Percentiles rank a stretch among this genome's conserved stretches.
Conservation (phyloP, 2,329 filamentous ascomycete species). For the Penicillium griseofulvum region DNA sequence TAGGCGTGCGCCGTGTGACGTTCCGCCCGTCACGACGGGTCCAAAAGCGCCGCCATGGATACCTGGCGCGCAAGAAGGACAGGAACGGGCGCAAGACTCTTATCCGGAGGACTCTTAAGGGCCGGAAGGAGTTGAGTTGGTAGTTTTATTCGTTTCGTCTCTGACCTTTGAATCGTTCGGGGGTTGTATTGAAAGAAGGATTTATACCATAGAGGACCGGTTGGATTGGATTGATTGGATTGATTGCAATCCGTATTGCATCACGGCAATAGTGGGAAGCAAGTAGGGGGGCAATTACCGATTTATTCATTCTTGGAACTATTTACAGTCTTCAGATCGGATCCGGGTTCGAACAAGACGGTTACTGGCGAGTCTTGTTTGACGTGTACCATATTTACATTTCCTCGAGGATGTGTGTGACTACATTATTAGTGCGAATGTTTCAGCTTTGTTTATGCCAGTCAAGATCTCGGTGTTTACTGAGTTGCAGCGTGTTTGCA, state of each 20-base stretch:
- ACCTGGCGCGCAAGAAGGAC: constrained; percentile 53
- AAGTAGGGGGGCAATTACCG: neutral
- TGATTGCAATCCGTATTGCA: neutral
- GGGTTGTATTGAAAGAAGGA: neutral
- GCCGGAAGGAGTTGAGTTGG: constrained; percentile 54
- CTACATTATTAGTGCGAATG: constrained; percentile 11
- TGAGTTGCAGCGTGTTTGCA: neutral
- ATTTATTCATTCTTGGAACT: neutral
- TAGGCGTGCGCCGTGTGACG: constrained; percentile 51
- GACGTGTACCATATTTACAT: constrained; percentile 25
- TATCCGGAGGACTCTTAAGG: constrained; percentile 54
- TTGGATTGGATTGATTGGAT: neutral
- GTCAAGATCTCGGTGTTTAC: neutral
- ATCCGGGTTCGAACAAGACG: constrained; percentile 3
- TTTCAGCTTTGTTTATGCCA: constrained; percentile 5
- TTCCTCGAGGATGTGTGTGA: constrained; percentile 13
- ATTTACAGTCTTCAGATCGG: neutral
- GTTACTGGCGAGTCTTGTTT: constrained; percentile 11
- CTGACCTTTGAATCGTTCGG: neutral
- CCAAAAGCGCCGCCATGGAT: constrained; percentile 62
- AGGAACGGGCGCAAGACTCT: constrained; percentile 55
- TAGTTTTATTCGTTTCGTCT: constrained; percentile 25
- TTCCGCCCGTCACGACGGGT: constrained; percentile 60
- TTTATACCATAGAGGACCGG: neutral
- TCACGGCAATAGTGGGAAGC: neutral